Conservation (phyloP, 202 grass and related monocot genomes). For the Panicum hallii region DNA sequence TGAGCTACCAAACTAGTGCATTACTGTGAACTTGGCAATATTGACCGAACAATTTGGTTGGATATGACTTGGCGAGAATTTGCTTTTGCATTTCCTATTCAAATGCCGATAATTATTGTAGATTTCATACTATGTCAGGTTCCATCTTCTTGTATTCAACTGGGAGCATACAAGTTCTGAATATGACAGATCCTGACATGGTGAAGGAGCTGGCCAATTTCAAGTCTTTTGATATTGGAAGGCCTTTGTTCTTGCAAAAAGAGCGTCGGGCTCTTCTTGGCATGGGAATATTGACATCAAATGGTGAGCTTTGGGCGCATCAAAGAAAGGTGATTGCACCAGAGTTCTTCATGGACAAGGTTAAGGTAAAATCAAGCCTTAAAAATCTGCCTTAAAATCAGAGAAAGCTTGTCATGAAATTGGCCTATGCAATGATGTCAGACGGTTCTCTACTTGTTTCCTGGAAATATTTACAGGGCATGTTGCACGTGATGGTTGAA, state of each 20-base stretch:
- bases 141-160: conserved; percentile 72
- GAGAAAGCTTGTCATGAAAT: too few relatives aligned
- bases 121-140: conserved; percentile 46
- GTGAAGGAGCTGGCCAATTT: conserved; percentile 65
- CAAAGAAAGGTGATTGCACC: conserved; percentile 72
- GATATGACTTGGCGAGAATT: too few relatives aligned
- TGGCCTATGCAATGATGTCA: too few relatives aligned
- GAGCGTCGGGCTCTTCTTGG: conserved; percentile 63
- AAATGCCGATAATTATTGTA: background rate
- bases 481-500: conserved; percentile 60
- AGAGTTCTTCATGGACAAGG: conserved; percentile 79
- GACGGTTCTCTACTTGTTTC: too few relatives aligned
- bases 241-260: conserved; percentile 58
- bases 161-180: conserved; percentile 60
- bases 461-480: conserved; percentile 49
- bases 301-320: conserved; percentile 66
- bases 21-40: too few relatives aligned
- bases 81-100: background rate
- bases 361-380: conserved; percentile 59
- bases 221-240: conserved; percentile 74
- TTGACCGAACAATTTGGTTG: too few relatives aligned
- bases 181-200: conserved; percentile 58
- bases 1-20: too few relatives aligned
- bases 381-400: background rate
- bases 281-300: conserved; percentile 65